Conservation (phyloP, 1,284 basidiomycete genomes). For the Exobasidium rhododendri region DNA sequence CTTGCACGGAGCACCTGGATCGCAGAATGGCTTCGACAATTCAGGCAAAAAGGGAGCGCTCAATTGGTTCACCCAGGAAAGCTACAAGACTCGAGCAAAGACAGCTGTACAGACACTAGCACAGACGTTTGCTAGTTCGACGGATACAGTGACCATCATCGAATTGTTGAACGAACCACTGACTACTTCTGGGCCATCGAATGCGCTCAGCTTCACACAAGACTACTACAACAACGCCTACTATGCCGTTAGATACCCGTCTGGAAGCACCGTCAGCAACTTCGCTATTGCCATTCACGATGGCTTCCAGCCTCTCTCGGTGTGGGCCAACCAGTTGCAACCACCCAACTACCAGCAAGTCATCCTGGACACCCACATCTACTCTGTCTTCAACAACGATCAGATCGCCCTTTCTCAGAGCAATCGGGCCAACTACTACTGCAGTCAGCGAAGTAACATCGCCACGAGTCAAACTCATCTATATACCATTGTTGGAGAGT, state of each 20-base stretch:
- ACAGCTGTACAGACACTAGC: constrained; percentile 62
- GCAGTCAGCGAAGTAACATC: constrained; percentile 35
- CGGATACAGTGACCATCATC: constrained; percentile 37
- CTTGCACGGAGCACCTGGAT: constrained; percentile 60
- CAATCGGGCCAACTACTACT: constrained; percentile 43
- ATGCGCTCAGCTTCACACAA: constrained; percentile 26
- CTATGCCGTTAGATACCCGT: constrained; percentile 37
- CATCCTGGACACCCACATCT: constrained; percentile 65
- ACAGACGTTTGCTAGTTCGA: constrained; percentile 35
- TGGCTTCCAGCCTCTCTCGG: constrained; percentile 73
- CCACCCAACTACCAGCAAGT: constrained; percentile 63
- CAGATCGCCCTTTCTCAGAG: constrained; percentile 24
- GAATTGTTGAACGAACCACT: constrained; percentile 50
- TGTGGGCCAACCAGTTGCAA: constrained; percentile 70
- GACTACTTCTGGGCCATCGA: constrained; percentile 11
- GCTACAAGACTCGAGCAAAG: constrained; percentile 70
- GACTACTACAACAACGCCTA: constrained; percentile 42
- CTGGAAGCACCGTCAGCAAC: constrained; percentile 19
- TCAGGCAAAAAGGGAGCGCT: constrained; percentile 55
- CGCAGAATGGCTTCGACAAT: constrained; percentile 64
- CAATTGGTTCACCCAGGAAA: constrained; percentile 68
- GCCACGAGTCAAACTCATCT: constrained; percentile 34
- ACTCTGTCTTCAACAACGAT: constrained; percentile 42
- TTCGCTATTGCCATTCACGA: constrained; percentile 67
- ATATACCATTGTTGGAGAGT: constrained; percentile 52